Base-by-base conservation (phyloP, 1,139 yeast species). In the Lodderomyces parapsilosis region DNA sequence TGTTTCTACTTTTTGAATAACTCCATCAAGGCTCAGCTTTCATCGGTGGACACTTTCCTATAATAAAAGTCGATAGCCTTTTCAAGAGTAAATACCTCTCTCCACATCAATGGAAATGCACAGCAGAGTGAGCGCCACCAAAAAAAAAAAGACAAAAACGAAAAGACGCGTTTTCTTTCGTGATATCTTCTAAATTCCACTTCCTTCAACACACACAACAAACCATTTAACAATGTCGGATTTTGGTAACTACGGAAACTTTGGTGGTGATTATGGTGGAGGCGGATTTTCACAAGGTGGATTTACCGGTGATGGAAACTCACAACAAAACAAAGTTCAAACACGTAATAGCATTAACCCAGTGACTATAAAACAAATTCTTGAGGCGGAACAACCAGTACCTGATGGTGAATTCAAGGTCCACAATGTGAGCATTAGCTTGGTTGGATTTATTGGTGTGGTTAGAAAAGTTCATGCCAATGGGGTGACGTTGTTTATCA, bases 341-440 rank as follows among this genome's bases (percentile, higher is more conserved):
- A 55, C 67, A 43, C 63, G 81, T 49, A 62, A 71, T 43, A 60
- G 81, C 11, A 62, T 88, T 38, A 83, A 90, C 0, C 95, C 97
- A 0, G 93, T 89, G 11, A 88, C 96, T 1, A 81, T 90, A 55
- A 86, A 86, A 57, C 95, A 87, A 63, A 73, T 89, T 46, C 68
- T 75, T 47, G 88, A 83, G 41, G 81, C 94, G 5, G 68, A 74
- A 18, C 88, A 83, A 51, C 70, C 69, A 4, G 76, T 78, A 7
- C 86, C 86, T 36, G 96, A 88, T 57, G 89, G 87, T 10, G 89
- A 86, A n/a, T 85, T 80, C 57, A 70, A 67, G 28, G 68, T 85
- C 31, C 82, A 86, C 56, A 85, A 83, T 41, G 79, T 78, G 41
- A 81, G 78, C 40, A 67, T 84, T 43, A 80, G 74, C 52, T 71